These are phyloP conservation scores for Colletotrichum lini DNA, from an alignment of 2,329 filamentous ascomycete species.

Conservation along the genomic window DNA sequence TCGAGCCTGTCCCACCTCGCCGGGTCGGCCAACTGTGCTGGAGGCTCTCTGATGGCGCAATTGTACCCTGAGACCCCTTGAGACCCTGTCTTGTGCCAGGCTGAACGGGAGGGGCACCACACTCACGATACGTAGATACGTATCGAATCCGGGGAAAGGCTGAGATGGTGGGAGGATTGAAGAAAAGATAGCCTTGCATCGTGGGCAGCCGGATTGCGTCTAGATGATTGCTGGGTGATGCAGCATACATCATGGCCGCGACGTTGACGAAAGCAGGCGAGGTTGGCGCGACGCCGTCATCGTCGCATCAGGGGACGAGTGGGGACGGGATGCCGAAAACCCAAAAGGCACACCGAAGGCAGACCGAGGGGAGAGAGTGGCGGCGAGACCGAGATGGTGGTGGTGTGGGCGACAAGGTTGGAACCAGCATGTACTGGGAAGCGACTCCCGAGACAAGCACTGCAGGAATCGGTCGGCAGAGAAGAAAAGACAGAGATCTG, in stretches of 20 bases:
- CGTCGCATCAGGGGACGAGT: constrained; percentile 1
- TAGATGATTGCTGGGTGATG: background rate
- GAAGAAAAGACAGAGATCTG: background rate
- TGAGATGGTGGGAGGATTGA: constrained; percentile 25
- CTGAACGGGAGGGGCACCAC: constrained; percentile 39
- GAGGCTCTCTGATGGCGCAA: constrained; percentile 35
- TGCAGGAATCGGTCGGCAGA: background rate
- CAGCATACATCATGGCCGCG: background rate
- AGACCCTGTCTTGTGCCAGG: constrained; percentile 21
- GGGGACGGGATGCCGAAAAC: constrained; percentile 13
- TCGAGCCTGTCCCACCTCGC: constrained; percentile 28
- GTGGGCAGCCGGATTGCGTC: constrained; percentile 2
- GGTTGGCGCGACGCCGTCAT: background rate
- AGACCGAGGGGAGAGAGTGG: constrained; percentile 18
- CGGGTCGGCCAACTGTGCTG: constrained; percentile 31
- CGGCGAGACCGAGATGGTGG: constrained; percentile 1
- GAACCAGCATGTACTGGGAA: background rate
- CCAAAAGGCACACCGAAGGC: constrained; percentile 24
- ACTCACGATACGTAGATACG: constrained; percentile 40
- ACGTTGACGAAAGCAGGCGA: constrained; percentile 5
- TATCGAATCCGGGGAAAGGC: constrained; percentile 42
- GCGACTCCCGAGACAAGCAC: no score
- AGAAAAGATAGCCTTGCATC: constrained; percentile 30
- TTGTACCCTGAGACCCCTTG: constrained; percentile 34
- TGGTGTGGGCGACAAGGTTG: background rate